These are phyloP conservation scores for Phytophthora europaea DNA, from an alignment of 352 stramenopile species.

Conservation along the genomic window DNA sequence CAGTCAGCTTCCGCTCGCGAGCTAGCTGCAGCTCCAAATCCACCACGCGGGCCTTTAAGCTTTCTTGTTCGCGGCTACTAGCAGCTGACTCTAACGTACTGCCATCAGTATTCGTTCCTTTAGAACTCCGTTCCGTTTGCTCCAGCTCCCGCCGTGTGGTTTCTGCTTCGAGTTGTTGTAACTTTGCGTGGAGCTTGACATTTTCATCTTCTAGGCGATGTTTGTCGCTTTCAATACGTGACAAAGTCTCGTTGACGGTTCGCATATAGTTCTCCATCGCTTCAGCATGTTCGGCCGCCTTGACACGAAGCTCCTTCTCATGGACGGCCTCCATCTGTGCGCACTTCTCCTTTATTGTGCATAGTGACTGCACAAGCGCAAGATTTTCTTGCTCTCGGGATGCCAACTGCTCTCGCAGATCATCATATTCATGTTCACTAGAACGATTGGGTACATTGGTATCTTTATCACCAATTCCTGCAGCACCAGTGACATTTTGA, in stretches of 20 bases:
- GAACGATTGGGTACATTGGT: neutral
- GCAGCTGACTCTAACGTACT: slow-evolving; percentile 4
- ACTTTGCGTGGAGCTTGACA: slow-evolving; percentile 19
- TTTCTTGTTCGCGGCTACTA: slow-evolving; percentile 17
- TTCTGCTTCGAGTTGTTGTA: slow-evolving; percentile 37
- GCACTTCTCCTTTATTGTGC: slow-evolving; percentile 46
- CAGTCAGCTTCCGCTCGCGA: slow-evolving; percentile 33
- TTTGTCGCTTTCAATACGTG: slow-evolving; percentile 42
- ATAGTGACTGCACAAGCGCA: slow-evolving; percentile 55
- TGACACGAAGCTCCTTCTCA: slow-evolving; percentile 31
- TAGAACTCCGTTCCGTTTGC: slow-evolving; percentile 16
- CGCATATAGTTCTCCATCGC: slow-evolving; percentile 46
- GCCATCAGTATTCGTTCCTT: slow-evolving; percentile 29
- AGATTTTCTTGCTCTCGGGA: slow-evolving; percentile 57
- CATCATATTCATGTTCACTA: slow-evolving; percentile 9
- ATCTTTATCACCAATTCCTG: neutral
- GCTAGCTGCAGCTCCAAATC: slow-evolving; percentile 42
- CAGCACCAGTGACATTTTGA: neutral
- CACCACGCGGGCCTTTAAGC: slow-evolving; percentile 17
- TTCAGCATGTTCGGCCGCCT: slow-evolving; percentile 33
- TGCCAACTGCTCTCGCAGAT: slow-evolving; percentile 34
- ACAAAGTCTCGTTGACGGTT: slow-evolving; percentile 43
- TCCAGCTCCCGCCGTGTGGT: slow-evolving; percentile 5
- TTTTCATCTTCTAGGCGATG: slow-evolving; percentile 31
- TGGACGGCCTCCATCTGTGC: slow-evolving; percentile 33